A percentile compares a stretch with the other conserved stretches of the same genome.
These are phyloP conservation scores for Kwoniella bestiolae DNA, from an alignment of 768 basidiomycete genomes.

Conservation along the genomic window DNA sequence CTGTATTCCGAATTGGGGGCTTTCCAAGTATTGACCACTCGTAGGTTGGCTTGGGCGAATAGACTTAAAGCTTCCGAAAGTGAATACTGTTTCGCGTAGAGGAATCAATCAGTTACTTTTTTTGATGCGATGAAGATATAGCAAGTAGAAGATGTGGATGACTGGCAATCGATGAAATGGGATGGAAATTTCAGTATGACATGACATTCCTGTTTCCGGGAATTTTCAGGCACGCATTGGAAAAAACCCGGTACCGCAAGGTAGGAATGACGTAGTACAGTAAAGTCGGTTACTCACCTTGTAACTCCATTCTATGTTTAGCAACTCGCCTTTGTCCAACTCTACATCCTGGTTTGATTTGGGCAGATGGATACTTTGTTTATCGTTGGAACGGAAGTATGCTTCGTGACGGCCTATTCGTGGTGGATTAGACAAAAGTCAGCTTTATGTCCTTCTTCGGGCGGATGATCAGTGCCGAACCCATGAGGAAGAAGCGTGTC, in stretches of 20 bases:
- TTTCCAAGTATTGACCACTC: slow-evolving; percentile 83
- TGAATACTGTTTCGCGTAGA: slow-evolving; percentile 84
- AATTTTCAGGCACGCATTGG: background rate
- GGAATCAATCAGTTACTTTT: background rate
- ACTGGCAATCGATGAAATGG: no score
- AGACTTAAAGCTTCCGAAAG: slow-evolving; percentile 70
- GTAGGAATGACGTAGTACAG: background rate
- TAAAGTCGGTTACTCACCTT: slow-evolving; percentile 65
- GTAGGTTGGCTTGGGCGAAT: slow-evolving; percentile 75
- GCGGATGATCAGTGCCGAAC: slow-evolving; percentile 55
- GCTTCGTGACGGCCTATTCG: slow-evolving; percentile 73
- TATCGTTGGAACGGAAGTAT: slow-evolving; percentile 70
- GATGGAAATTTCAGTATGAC: no score
- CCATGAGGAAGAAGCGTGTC: no score
- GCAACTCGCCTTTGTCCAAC: slow-evolving; percentile 72
- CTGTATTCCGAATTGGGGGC: slow-evolving; percentile 72
- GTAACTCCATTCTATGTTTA: slow-evolving; percentile 84
- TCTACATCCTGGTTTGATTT: slow-evolving; percentile 52
- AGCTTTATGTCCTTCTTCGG: background rate
- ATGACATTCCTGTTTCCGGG: background rate
- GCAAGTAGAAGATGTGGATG: no score
- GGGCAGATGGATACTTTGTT: slow-evolving; percentile 63
- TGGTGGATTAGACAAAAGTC: background rate
- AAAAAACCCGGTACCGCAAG: background rate
- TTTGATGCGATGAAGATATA: background rate